Evolutionary conservation across 148 eudicot species (phyloP), one percentile per base, ranked within the genome.

Genomic region (Fallopia convolvulus): DNA sequence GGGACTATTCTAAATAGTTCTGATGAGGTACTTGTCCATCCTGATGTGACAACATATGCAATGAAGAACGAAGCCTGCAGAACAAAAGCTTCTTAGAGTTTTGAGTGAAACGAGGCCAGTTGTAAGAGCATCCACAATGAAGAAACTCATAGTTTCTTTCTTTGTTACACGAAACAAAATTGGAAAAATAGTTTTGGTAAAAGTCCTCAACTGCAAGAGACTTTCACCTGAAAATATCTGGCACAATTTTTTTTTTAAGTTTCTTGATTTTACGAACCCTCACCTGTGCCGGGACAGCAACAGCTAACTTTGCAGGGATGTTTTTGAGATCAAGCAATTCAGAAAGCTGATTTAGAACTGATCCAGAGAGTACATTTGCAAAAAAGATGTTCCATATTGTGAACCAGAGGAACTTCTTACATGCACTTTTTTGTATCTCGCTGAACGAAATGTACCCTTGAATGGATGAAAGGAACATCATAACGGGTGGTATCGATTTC

Each of bases 21-120:
- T 8, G 91, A 83, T 70, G 96, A 84, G 65, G 88, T 83, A 74
- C 88, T 87, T 32, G 97, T 91, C 97, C 98, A 93, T 50, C 98
- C 98, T 79, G 88, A 85, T 65, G 98, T 93, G 79, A 93, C 90
- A 61, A 90, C 97, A 78, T 93, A 93, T 11, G 98, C 83, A 84
- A 93, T 93, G 83, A 93, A 93, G 86, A 93, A 93, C 48, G 96
- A 75, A 11, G 93, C 94, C 98, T 93, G 90, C 87, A 93, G 40
- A 20, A 77, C 36, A 56, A 36, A 49, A 36, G 46, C 18, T 32
- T 65, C 41, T 65, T 30, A 60, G 33, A 23, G 4, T 11, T 60
- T 58, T 10, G 33, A 2, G 23, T 21, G 66, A 60, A 23, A 23
- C 26, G 7, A 56, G 26, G 26, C 6, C 32, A 56, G 5, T 20